A percentile compares a stretch with the other conserved stretches of the same genome.
Conservation (phyloP, 352 stramenopile genomes). For the Globisporangium uncinulatum region DNA sequence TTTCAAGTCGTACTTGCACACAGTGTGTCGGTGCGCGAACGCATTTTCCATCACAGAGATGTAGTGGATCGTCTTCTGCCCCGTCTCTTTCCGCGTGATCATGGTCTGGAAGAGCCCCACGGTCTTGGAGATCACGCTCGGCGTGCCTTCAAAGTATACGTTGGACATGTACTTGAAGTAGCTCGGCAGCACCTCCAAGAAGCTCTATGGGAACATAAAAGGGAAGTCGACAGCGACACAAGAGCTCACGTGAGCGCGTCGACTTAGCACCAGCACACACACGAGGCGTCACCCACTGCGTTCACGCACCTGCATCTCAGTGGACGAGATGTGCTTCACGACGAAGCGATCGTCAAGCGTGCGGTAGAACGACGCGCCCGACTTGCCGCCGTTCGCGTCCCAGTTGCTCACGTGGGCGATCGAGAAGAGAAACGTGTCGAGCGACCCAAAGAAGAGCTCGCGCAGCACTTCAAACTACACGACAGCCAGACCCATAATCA, state of each 20-base stretch:
- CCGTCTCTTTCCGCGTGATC: constrained; percentile 91
- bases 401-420: constrained; percentile 83
- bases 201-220: constrained; percentile 38
- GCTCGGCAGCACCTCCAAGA: constrained; percentile 61
- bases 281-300: no score
- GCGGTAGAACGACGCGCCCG: constrained; percentile 93
- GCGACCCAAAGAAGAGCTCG: constrained; percentile 78
- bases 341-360: constrained; percentile 96
- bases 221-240: neutral
- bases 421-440: constrained; percentile 70
- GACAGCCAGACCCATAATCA: no score
- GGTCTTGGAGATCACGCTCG: constrained; percentile 96
- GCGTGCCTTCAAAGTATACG: constrained; percentile 92
- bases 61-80: constrained; percentile 86
- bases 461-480: constrained; percentile 90
- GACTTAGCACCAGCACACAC: neutral
- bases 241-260: neutral
- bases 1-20: constrained; percentile 98
- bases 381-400: constrained; percentile 96
- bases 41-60: constrained; percentile 97
- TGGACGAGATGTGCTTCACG: constrained; percentile 97
- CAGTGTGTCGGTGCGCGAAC: constrained; percentile 93
- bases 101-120: constrained; percentile 97
- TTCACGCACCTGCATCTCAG: constrained; percentile 93
- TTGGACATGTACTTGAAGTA: constrained; percentile 99